These are phyloP conservation scores for Monotropa hypopitys DNA, from an alignment of 179 eudicot species.

Conservation along the genomic window DNA sequence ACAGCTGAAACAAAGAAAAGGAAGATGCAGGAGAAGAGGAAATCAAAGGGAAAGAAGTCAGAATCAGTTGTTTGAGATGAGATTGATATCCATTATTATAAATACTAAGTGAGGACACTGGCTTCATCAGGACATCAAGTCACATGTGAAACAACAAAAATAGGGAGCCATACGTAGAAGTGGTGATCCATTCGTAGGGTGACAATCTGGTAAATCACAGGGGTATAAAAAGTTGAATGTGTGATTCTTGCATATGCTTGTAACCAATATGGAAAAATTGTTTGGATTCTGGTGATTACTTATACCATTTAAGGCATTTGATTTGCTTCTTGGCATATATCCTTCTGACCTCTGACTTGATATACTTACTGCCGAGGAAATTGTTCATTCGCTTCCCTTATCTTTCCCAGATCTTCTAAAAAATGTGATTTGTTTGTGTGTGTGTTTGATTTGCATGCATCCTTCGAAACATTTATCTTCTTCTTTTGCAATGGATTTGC, in stretches of 20 bases:
- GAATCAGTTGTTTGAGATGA: slow-evolving; percentile 14
- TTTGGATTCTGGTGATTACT: slow-evolving; percentile 15
- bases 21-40: slow-evolving; percentile 38
- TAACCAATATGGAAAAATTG: slow-evolving; percentile 8
- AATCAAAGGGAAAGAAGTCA: slow-evolving; percentile 32
- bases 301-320: slow-evolving; percentile 4
- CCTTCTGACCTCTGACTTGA: background rate
- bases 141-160: background rate
- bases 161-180: background rate
- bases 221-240: slow-evolving; percentile 15
- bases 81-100: background rate
- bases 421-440: background rate
- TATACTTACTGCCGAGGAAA: background rate
- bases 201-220: slow-evolving; percentile 14
- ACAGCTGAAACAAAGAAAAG: slow-evolving; percentile 39
- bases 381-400: background rate
- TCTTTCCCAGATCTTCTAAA: background rate
- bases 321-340: background rate
- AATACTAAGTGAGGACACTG: slow-evolving; percentile 6
- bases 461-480: background rate
- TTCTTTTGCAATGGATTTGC: background rate
- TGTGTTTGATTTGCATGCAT: background rate
- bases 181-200: slow-evolving; percentile 4
- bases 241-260: slow-evolving; percentile 20
- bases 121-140: background rate